Evolutionary conservation across 1,284 basidiomycete genomes (phyloP), one percentile per base, ranked within the genome.

Genomic region (Phellopilus nigrolimitatus): DNA sequence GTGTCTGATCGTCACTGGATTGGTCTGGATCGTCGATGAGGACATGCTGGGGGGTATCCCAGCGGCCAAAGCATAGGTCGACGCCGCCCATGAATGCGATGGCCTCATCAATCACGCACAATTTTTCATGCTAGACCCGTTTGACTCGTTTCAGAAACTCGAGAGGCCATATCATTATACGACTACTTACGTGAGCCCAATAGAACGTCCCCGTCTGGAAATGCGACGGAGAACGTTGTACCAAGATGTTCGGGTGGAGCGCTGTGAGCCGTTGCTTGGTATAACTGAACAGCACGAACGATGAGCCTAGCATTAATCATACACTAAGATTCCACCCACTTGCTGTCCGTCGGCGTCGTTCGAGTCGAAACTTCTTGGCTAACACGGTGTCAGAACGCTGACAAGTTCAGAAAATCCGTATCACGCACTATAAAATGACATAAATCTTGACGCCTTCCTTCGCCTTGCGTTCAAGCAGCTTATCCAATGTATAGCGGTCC

Each of bases 31-130:
- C 93, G 62, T 99, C 95, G 7, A 88, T 75, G 28, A 99, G 73
- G 27, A 88, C 82, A 66, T 99, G 97, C 52, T 95, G 93, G 1
- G 95, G 82, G 0, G 95, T 97, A 66, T 99, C 97, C 92, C 92
- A 95, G 63, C 92, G 89, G 38, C 92, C 92, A 61, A 91, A 94
- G 61, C 89, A 97, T 40, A 95, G 76, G 68, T 99, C 97, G 31
- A 99, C 70, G 1, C 97, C 97, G 25, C 97, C 97, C 91, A 95
- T 97, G 69, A 99, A 99, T 0, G 91, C 95, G 58, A 98, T 95
- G 0, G 91, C 86, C 67, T 97, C 91, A 66, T 99, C 97, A 56
- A 99, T 91, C 12, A 98, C 92, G 65, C 95, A 98, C 54, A 99
- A 67, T 68, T 99, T 99, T 72, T 99, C 97, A 69, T 99, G 97